Evolutionary conservation across 2,329 filamentous ascomycete species (phyloP), one percentile per base, ranked within the genome.

Genomic region (Diplocarpon rosae): DNA sequence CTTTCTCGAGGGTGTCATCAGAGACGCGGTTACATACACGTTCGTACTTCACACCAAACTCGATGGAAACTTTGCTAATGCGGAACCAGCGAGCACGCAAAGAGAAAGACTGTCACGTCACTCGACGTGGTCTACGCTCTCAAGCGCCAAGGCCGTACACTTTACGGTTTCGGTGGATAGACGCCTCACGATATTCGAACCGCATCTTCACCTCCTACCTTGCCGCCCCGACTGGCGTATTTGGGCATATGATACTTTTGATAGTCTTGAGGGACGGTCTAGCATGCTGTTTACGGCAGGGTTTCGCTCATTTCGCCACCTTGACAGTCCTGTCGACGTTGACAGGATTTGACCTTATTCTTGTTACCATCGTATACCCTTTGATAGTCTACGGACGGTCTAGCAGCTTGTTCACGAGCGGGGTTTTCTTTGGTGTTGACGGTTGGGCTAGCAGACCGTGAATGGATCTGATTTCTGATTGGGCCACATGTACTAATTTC

Each of bases 1-100:
- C 67, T 86, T 86, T 79, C 80, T 87, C 59, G 83, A 86, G 70
- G 76, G 79, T 66, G 82, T 87, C 67, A 86, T 87, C 64, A 73
- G 79, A 52, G 75, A 80, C 57, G 76, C 79, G 31, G 75, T 79
- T 69, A 86, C 82, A 64, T 86, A 86, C 73, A 86, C 82, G 58
- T 32, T 5, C 30, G 30, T 32, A 32, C 3, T 3, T 32, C 9
- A 9, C 11, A 3, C n/a, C 11, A 3, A 12, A 10, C 3, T 14
- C 30, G 5, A 12, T 32, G 5, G 4, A 32, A 32, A 32, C 30
- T 12, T 15, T 8, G n/a, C 28, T 15, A 30, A 30, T 27, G 13
- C 12, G 5, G 5, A 13, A 17, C 5, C 16, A 33, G 28, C 58
- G 82, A 86, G 72, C 82, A 86, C 76, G 80, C 79, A 68, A 85